These are phyloP conservation scores for Myxozyma nipponensis DNA, from an alignment of 805 yeast genomes.

Conservation along the genomic window DNA sequence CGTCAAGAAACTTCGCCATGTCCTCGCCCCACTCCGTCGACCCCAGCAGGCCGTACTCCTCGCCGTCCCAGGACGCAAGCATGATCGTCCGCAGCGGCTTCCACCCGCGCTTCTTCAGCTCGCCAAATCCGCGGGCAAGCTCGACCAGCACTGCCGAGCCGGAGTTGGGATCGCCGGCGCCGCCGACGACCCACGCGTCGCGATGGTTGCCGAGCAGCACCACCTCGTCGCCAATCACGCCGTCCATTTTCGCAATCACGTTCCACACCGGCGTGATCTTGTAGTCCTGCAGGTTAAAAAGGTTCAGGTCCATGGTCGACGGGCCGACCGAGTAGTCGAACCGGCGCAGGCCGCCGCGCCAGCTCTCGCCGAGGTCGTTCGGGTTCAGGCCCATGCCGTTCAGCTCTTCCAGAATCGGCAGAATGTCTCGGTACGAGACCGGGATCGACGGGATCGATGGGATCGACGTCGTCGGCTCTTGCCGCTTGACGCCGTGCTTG, in stretches of 20 bases:
- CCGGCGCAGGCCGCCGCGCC: conserved; percentile 46
- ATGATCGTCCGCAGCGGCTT: conserved; percentile 66
- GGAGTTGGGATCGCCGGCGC: conserved; percentile 75
- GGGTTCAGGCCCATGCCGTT: conserved; percentile 53
- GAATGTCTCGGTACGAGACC: conserved; percentile 57
- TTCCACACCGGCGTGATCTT: conserved; percentile 59
- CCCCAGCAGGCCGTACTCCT: conserved; percentile 67
- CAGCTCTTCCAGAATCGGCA: conserved; percentile 56
- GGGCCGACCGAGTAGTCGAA: conserved; percentile 56
- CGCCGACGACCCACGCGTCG: conserved; percentile 77
- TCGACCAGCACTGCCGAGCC: conserved; percentile 67
- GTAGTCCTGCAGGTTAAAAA: conserved; percentile 59
- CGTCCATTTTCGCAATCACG: conserved; percentile 59
- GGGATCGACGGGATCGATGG: conserved; percentile 72
- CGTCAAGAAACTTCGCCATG: conserved; percentile 44
- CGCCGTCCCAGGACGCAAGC: conserved; percentile 80
- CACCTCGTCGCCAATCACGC: conserved; percentile 50
- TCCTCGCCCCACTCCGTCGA: conserved; percentile 76
- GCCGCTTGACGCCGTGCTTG: conserved; percentile 47
- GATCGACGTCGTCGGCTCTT: conserved; percentile 48
- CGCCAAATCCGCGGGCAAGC: conserved; percentile 56
- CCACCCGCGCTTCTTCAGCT: conserved; percentile 57
- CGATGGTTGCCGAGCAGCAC: conserved; percentile 71
- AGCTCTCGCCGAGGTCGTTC: conserved; percentile 43
- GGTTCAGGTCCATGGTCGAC: conserved; percentile 44